Conservation (phyloP, 1,284 basidiomycete genomes). For the Meripilus lineatus region DNA sequence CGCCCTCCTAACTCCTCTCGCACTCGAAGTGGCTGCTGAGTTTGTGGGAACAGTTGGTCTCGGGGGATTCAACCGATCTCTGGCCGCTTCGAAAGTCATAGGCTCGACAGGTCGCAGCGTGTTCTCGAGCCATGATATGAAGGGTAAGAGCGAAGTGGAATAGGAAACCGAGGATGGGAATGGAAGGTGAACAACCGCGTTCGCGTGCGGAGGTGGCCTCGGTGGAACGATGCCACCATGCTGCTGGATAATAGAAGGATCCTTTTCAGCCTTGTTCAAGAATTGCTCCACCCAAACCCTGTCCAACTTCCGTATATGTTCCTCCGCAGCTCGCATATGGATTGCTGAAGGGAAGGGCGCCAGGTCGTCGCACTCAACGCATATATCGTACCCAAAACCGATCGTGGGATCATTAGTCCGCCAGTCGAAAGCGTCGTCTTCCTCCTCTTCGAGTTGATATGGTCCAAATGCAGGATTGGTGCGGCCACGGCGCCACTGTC, state of each 20-base stretch:
- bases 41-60: slow-evolving; percentile 8
- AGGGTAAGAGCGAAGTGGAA: slow-evolving; percentile 45
- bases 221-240: slow-evolving; percentile 32
- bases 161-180: slow-evolving; percentile 64
- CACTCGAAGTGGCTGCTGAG: slow-evolving; percentile 6
- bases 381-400: slow-evolving; percentile 72
- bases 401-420: slow-evolving; percentile 53
- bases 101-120: slow-evolving; percentile 43
- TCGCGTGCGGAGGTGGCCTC: slow-evolving; percentile 65
- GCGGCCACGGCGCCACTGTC: background rate
- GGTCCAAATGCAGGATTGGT: slow-evolving; percentile 10
- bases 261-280: slow-evolving; percentile 11
- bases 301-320: slow-evolving; percentile 61
- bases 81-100: slow-evolving; percentile 19
- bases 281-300: slow-evolving; percentile 51
- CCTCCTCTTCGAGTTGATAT: background rate
- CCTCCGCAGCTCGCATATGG: slow-evolving; percentile 66
- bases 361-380: slow-evolving; percentile 81
- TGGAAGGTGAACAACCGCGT: slow-evolving; percentile 66
- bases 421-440: slow-evolving; percentile 41
- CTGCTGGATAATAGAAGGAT: background rate
- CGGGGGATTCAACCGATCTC: slow-evolving; percentile 16
- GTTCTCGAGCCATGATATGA: slow-evolving; percentile 58
- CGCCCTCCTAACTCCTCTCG: slow-evolving; percentile 3
- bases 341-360: slow-evolving; percentile 61